Conservation (phyloP, 768 basidiomycete species). For the Leccinum variicolor region DNA sequence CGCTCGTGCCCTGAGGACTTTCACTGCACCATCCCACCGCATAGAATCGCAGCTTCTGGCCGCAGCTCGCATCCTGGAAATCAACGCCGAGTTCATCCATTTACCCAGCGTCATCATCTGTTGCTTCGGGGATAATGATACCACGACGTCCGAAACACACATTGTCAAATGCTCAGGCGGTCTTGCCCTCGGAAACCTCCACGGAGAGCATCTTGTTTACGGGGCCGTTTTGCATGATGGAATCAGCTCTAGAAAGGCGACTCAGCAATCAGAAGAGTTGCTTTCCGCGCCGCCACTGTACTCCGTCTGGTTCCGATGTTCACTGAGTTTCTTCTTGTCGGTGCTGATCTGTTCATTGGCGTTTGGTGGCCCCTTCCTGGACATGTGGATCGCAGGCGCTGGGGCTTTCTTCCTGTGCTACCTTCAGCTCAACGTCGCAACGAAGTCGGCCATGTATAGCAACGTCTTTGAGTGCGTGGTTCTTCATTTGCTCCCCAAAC, state of each 20-base stretch:
- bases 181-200: conserved; percentile 80
- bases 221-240: conserved; percentile 89
- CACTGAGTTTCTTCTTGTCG: conserved; percentile 68
- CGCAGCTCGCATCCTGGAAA: conserved; percentile 84
- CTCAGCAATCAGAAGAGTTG: conserved; percentile 58
- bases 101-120: conserved; percentile 78
- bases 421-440: conserved; percentile 71
- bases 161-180: conserved; percentile 78
- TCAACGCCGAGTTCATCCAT: conserved; percentile 90
- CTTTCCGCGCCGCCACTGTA: conserved; percentile 65
- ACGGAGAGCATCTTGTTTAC: conserved; percentile 82
- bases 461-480: conserved; percentile 81
- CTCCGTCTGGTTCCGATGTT: conserved; percentile 54
- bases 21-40: conserved; percentile 90
- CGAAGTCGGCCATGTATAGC: conserved; percentile 77
- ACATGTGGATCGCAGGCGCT: conserved; percentile 78
- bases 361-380: conserved; percentile 79
- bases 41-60: conserved; percentile 90
- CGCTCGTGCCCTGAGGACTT: conserved; percentile 84
- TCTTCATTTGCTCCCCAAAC: background rate
- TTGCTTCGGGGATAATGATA: conserved; percentile 86
- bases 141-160: conserved; percentile 86
- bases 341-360: conserved; percentile 81
- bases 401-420: conserved; percentile 66
- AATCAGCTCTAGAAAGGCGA: conserved; percentile 77